phyloP scores from a whole-genome alignment of 179 eudicot species.

The Heliamphora ciliata region DNA sequence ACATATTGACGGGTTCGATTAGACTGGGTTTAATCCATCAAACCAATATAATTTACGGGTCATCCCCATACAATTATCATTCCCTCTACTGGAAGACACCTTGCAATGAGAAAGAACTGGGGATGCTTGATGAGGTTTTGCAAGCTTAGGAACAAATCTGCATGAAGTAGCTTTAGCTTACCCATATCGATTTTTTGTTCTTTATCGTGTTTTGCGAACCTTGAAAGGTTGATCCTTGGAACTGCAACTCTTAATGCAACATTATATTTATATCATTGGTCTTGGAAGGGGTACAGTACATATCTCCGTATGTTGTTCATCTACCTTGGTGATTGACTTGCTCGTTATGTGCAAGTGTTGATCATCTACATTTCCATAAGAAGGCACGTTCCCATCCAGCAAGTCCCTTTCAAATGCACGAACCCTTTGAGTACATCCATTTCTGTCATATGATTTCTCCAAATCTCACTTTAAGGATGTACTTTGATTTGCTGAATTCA shows the following conservation, averaged over 20 bases:
- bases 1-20: too few relatives aligned
- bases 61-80: background rate
- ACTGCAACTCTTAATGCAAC: conserved; percentile 2
- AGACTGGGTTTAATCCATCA: too few relatives aligned
- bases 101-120: conserved; percentile 12
- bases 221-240: conserved; percentile 7
- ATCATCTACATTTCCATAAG: conserved; percentile 26
- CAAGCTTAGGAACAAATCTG: background rate
- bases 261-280: conserved; percentile 15
- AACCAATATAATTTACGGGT: too few relatives aligned
- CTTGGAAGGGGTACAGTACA: conserved; percentile 18
- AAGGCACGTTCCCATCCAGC: conserved; percentile 23
- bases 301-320: conserved; percentile 7
- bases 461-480: conserved; percentile 15
- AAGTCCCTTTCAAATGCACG: conserved; percentile 51
- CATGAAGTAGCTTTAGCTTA: conserved; percentile 9
- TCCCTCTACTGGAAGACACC: background rate
- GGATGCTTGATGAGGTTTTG: background rate
- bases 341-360: conserved; percentile 10
- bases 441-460: conserved; percentile 19
- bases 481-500: conserved; percentile 21
- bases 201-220: background rate
- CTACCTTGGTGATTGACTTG: conserved; percentile 15
- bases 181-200: background rate
- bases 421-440: conserved; percentile 61